Conservation (phyloP, 2,329 filamentous ascomycete species). For the Trichoderma harzianum region DNA sequence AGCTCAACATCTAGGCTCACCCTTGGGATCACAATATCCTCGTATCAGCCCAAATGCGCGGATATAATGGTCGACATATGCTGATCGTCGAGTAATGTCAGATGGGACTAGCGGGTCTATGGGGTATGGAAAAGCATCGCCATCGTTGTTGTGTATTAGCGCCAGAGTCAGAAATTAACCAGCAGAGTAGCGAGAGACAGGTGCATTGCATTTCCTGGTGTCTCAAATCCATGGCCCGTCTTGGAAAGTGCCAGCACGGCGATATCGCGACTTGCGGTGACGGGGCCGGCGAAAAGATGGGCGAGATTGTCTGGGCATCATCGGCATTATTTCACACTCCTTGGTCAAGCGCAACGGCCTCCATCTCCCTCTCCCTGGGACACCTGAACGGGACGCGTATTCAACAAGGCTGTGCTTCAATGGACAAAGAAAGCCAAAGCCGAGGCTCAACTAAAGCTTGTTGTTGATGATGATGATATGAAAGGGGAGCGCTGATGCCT, state of each 20-base stretch:
- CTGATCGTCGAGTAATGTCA: neutral
- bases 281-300: neutral
- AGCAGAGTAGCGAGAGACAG: conserved; percentile 7
- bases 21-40: neutral
- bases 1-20: neutral
- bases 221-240: neutral
- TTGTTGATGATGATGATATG: neutral
- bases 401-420: neutral
- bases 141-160: neutral
- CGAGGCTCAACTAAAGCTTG: neutral
- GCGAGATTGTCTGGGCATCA: neutral
- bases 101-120: neutral
- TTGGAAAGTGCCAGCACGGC: neutral
- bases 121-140: neutral
- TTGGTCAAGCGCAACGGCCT: neutral
- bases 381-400: conserved; percentile 1
- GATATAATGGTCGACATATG: neutral
- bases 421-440: neutral
- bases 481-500: neutral
- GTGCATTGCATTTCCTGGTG: conserved; percentile 5
- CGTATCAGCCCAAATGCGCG: neutral
- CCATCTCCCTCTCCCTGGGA: neutral
- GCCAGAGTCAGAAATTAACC: conserved; percentile 7
- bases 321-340: neutral
- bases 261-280: conserved; percentile 1